These are phyloP conservation scores for Pyrenophora graminea DNA, from an alignment of 2,329 filamentous ascomycete species.

Conservation along the genomic window DNA sequence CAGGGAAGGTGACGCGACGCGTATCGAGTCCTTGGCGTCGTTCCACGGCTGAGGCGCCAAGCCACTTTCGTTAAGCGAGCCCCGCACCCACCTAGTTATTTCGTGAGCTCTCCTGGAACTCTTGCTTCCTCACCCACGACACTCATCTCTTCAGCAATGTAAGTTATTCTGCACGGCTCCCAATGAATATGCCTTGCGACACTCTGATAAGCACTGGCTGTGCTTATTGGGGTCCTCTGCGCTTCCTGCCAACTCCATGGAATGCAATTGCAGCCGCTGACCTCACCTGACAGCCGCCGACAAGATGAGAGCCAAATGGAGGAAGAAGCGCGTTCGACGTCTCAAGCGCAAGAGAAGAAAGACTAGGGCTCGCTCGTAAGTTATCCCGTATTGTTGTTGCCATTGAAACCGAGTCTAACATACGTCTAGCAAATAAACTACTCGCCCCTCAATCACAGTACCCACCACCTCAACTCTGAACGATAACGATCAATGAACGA, in stretches of 20 bases:
- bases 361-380: conserved; percentile 97
- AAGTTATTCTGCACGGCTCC: conserved; percentile 30
- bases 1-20: conserved; percentile 16
- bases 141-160: conserved; percentile 51
- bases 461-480: conserved; percentile 38
- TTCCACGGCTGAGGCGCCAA: conserved; percentile 6
- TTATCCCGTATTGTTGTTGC: conserved; percentile 22
- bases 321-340: conserved; percentile 99
- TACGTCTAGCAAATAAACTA: conserved; percentile 53
- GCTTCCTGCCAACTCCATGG: conserved; percentile 12
- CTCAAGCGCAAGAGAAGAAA: conserved; percentile 99
- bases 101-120: conserved; percentile 25
- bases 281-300: conserved; percentile 43
- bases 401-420: conserved; percentile 15
- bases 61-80: conserved; percentile 24
- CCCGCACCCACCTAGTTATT: conserved; percentile 29
- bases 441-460: conserved; percentile 51
- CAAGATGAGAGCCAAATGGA: conserved; percentile 96
- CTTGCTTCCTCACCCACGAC: conserved; percentile 47
- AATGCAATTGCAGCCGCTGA: conserved; percentile 30
- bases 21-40: conserved; percentile 14
- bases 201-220: conserved; percentile 33
- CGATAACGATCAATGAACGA: conserved; percentile 34
- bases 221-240: conserved; percentile 7
- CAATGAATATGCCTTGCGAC: conserved; percentile 5